Evolutionary conservation across 345 rosid species (phyloP).

Genomic region (Conringia planisiliqua): DNA sequence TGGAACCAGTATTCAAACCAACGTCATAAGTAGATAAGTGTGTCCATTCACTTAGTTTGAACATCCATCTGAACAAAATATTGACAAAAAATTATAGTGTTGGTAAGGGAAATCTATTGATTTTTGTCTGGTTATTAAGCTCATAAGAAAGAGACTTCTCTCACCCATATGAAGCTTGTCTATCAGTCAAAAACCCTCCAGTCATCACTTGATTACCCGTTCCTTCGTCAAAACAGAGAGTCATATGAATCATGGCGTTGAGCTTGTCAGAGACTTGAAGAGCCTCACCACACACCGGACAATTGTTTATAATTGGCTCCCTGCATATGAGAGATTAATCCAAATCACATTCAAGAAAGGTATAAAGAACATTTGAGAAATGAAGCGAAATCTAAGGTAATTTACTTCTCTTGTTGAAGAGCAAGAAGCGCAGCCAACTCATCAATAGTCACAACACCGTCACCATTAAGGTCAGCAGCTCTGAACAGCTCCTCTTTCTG

Average conservation of each 20-base stretch:
- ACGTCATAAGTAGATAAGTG: conserved; percentile 79
- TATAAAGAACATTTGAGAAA: neutral
- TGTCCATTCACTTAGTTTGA: conserved; percentile 96
- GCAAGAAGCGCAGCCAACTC: conserved; percentile 87
- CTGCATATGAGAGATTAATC: conserved; percentile 36
- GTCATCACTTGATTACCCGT: conserved; percentile 92
- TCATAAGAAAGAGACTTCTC: conserved; percentile 21
- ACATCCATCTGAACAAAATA: conserved; percentile 66
- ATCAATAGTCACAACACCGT: conserved; percentile 78
- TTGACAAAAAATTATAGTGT: neutral
- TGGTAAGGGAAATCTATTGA: neutral
- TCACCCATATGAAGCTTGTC: conserved; percentile 91
- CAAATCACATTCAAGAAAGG: neutral
- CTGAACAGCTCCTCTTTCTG: conserved; percentile 86
- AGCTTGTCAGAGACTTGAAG: conserved; percentile 71
- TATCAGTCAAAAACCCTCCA: conserved; percentile 95
- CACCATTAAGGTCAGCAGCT: conserved; percentile 78
- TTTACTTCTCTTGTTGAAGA: conserved; percentile 79
- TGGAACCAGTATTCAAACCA: conserved; percentile 84
- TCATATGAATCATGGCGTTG: conserved; percentile 80
- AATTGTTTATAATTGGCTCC: conserved; percentile 71
- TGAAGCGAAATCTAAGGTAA: conserved; percentile 2
- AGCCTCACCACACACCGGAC: conserved; percentile 87
- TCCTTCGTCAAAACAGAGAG: conserved; percentile 94
- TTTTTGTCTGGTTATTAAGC: neutral